phyloP scores from a whole-genome alignment of 345 rosid genomes.

The Ricinus communis region DNA sequence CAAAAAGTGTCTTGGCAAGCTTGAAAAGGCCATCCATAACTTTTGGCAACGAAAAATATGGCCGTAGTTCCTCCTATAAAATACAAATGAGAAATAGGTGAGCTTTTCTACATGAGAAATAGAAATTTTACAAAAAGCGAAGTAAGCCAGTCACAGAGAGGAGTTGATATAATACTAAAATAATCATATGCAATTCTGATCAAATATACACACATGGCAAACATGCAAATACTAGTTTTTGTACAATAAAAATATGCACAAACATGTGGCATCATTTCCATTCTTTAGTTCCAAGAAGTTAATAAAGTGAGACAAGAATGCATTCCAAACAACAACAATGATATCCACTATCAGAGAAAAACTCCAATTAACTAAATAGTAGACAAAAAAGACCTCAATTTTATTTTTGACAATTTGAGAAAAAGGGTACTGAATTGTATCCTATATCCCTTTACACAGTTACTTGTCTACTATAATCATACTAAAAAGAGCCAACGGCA shows the following conservation, averaged over 20 bases:
- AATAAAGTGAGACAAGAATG: not conserved
- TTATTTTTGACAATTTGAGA: not conserved
- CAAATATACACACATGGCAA: not conserved
- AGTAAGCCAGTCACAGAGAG: not conserved
- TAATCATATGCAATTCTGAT: not conserved
- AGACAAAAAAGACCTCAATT: not conserved
- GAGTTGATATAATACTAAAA: not conserved
- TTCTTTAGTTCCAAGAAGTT: not conserved
- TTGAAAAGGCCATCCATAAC: constrained; percentile 82
- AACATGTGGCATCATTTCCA: not conserved
- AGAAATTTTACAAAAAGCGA: not conserved
- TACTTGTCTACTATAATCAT: not conserved
- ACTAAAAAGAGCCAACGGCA: not conserved
- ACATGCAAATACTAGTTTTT: not conserved
- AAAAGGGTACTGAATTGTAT: not conserved
- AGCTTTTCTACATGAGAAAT: constrained; percentile 1
- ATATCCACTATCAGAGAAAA: not conserved
- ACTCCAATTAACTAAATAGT: not conserved
- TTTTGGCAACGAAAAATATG: constrained; percentile 85
- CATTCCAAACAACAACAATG: not conserved
- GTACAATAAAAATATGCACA: not conserved
- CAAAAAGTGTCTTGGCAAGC: constrained; percentile 72
- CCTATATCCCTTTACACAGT: not conserved
- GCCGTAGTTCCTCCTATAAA: constrained; percentile 80
- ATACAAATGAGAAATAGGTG: constrained; percentile 7